A percentile compares a stretch with the other conserved stretches of the same genome.
Evolutionary conservation across 169 alveolate species (phyloP).

Genomic region (Eimeria brunetti): DNA sequence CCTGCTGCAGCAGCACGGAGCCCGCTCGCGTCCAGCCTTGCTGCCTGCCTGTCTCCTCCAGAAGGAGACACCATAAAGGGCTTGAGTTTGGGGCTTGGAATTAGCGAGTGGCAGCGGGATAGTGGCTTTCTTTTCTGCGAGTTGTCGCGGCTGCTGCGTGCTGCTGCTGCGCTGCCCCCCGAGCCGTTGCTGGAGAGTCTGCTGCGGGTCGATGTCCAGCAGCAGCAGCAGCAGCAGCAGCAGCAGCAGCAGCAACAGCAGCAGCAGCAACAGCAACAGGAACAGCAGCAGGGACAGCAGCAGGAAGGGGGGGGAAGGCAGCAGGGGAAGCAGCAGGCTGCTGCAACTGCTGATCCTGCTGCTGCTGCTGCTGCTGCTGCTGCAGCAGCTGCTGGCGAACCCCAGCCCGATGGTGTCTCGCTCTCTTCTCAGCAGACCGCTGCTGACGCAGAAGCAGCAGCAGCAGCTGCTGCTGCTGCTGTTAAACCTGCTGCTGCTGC

Average conservation of each 20-base stretch:
- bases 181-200: constrained; percentile 27
- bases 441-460: neutral
- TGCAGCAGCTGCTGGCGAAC: neutral
- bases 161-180: neutral
- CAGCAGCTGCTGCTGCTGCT: constrained; percentile 22
- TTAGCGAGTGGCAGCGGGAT: constrained; percentile 11
- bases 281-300: constrained; percentile 1
- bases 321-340: neutral
- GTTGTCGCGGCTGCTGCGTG: neutral
- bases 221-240: constrained; percentile 22
- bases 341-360: constrained; percentile 34
- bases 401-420: neutral
- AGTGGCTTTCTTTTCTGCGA: constrained; percentile 2
- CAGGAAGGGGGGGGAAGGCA: neutral
- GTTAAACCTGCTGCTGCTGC: neutral
- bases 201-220: constrained; percentile 3
- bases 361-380: constrained; percentile 50
- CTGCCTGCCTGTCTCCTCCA: constrained; percentile 6
- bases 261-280: neutral
- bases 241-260: constrained; percentile 3
- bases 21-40: constrained; percentile 7
- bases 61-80: neutral
- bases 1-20: neutral
- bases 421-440: neutral
- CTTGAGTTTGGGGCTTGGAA: neutral